Evolutionary conservation across 805 yeast genomes (phyloP), one percentile per base, ranked within the genome.

Genomic region (Lipomyces chichibuensis): DNA sequence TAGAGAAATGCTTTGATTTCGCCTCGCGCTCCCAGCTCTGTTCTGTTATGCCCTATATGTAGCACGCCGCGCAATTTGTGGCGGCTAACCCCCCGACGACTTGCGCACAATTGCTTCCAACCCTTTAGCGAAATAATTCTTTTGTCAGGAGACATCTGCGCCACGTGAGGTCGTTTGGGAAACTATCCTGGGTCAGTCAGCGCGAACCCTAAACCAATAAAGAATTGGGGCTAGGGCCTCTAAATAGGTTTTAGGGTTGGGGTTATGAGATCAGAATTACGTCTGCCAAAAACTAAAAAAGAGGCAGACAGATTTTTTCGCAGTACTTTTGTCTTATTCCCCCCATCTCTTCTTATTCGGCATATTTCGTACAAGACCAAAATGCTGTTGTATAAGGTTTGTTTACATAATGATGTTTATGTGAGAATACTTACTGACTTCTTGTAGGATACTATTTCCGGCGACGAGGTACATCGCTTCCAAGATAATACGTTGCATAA

Each of bases 371-470:
- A 3, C 49, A 13, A 52, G 14, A 6, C 37, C 61, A 66, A 70
- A 68, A 79, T 79, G 81, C 69, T 78, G 76, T 75, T 79, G 70
- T 79, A 71, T 76, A 74, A 75, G 69, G 76, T 74, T 62, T 25
- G 75, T 62, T 25, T 25, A 7, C 23, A 17, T 39, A 56, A 6
- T 8, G n/a, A 14, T 55, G 32, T 54, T 35, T 33, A 9, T 37
- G 43, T 29, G 35, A 25, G 43, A n/a, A 43, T 11, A n/a, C 3
- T 6, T 20, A 25, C 58, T 39, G 39, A 58, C 20, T 8, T 35
- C 20, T 32, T 4, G 14, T 32, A 85, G 83, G 99, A 94, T 85
- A 83, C 92, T 81, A 80, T 94, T 83, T 90, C 98, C 74, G 91
- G 90, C 79, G 99, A 94, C 86, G 99, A 69, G 69, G 69, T 65